A percentile compares a stretch with the other conserved stretches of the same genome.
Conservation (phyloP, 2,329 filamentous ascomycete species). For the Fusarium sp. region DNA sequence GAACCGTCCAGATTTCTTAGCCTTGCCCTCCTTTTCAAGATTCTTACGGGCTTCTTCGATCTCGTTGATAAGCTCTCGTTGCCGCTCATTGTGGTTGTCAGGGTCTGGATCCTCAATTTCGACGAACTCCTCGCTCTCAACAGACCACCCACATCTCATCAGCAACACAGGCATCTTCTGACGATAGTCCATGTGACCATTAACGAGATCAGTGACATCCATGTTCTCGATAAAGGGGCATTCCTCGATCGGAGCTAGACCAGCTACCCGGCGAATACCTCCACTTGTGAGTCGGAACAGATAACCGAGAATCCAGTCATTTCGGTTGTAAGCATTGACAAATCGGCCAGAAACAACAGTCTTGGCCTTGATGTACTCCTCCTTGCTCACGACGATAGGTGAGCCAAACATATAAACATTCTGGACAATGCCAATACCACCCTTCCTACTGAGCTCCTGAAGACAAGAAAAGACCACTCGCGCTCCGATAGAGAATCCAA, state of each 20-base stretch:
- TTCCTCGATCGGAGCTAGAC: conserved; percentile 79
- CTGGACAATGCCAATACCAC: conserved; percentile 87
- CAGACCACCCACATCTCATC: conserved; percentile 87
- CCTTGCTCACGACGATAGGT: conserved; percentile 88
- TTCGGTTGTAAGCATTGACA: conserved; percentile 91
- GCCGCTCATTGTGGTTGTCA: conserved; percentile 87
- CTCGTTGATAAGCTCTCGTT: conserved; percentile 93
- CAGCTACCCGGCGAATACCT: conserved; percentile 88
- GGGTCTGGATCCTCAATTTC: conserved; percentile 98
- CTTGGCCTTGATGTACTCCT: conserved; percentile 84
- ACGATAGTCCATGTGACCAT: conserved; percentile 97
- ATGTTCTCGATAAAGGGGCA: conserved; percentile 89
- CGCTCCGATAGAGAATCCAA: conserved; percentile 93
- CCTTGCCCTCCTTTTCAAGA: conserved; percentile 81
- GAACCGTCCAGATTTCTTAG: conserved; percentile 69
- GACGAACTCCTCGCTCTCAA: conserved; percentile 91
- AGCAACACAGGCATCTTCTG: conserved; percentile 89
- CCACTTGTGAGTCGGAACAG: conserved; percentile 94
- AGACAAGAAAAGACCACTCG: conserved; percentile 93
- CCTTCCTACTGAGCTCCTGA: conserved; percentile 84
- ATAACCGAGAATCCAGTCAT: conserved; percentile 97
- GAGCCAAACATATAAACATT: conserved; percentile 97
- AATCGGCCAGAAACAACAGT: conserved; percentile 93
- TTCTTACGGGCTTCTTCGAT: conserved; percentile 94
- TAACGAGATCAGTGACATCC: conserved; percentile 85